Percentiles rank a stretch among this genome's conserved stretches.
These are phyloP conservation scores for Trypethelium eluteriae DNA, from an alignment of 495 filamentous ascomycete genomes.

Conservation along the genomic window DNA sequence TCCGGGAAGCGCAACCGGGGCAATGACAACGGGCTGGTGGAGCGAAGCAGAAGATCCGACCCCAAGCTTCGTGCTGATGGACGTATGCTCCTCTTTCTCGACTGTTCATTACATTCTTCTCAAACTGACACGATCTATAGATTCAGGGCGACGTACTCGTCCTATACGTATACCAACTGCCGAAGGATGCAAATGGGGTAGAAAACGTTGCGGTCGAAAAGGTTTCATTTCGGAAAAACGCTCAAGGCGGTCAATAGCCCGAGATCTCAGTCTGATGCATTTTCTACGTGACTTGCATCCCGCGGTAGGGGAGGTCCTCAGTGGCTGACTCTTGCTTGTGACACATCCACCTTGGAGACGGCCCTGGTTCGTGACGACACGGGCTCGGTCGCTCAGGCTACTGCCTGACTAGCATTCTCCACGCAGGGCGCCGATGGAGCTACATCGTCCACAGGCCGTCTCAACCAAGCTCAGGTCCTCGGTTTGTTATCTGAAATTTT, in stretches of 20 bases:
- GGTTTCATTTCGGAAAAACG: conserved; percentile 89
- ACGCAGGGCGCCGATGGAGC: too few species aligned
- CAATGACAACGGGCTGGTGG: conserved; percentile 65
- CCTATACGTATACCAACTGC: conserved; percentile 93
- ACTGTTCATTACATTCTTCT: not conserved
- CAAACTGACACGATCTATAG: conserved; percentile 38
- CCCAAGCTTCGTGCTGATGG: conserved; percentile 98
- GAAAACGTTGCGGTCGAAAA: conserved; percentile 96
- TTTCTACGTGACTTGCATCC: not conserved
- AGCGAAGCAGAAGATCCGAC: conserved; percentile 69
- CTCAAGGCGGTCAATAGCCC: conserved; percentile 14
- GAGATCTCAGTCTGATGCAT: not conserved
- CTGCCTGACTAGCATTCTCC: too few species aligned
- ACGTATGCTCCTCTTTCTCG: conserved; percentile 48
- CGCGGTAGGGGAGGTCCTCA: not conserved
- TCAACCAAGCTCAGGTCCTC: too few species aligned
- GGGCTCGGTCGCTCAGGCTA: too few species aligned
- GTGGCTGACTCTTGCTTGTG: not conserved
- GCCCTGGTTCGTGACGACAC: too few species aligned
- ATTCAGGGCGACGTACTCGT: conserved; percentile 97
- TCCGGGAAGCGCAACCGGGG: conserved; percentile 88
- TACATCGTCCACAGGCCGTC: too few species aligned
- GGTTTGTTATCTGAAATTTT: too few species aligned
- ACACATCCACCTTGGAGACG: too few species aligned
- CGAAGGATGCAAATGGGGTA: conserved; percentile 76